Evolutionary conservation across 306 rosid genomes (phyloP).

Genomic region (Comarum palustre): DNA sequence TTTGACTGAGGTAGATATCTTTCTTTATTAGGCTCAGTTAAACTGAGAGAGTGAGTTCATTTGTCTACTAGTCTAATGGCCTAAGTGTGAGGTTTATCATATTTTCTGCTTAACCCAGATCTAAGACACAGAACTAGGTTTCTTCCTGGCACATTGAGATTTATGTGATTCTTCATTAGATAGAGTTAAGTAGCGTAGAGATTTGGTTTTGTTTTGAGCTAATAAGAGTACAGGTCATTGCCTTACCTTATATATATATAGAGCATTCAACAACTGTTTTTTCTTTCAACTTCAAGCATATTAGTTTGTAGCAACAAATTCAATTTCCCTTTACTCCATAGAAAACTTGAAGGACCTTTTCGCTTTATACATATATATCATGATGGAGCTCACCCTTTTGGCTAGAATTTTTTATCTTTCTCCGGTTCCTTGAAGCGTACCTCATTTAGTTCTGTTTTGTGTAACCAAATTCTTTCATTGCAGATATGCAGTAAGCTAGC

Average conservation of each 20-base stretch:
- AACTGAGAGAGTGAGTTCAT: conserved; percentile 32
- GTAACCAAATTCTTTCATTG: neutral
- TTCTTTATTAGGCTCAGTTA: conserved; percentile 39
- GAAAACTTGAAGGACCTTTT: conserved; percentile 1
- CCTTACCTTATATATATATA: neutral
- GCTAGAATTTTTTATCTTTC: neutral
- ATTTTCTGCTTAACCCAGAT: too few species aligned
- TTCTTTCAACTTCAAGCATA: neutral
- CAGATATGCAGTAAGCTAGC: neutral
- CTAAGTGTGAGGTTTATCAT: neutral
- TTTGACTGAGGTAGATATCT: neutral
- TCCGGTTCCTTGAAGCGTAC: neutral
- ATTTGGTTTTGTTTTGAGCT: neutral
- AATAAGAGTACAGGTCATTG: neutral
- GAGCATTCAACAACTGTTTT: neutral
- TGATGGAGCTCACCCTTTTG: neutral
- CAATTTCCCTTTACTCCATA: neutral
- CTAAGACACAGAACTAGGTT: neutral
- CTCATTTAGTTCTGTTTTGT: neutral
- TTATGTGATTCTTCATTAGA: neutral
- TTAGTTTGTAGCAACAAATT: neutral
- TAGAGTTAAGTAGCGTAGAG: neutral
- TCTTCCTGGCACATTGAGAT: neutral
- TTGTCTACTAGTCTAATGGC: conserved; percentile 29
- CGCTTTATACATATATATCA: too few species aligned